Evolutionary conservation across 352 stramenopile species (phyloP), one percentile per base, ranked within the genome.

Genomic region (Globisporangium paroecandrum): DNA sequence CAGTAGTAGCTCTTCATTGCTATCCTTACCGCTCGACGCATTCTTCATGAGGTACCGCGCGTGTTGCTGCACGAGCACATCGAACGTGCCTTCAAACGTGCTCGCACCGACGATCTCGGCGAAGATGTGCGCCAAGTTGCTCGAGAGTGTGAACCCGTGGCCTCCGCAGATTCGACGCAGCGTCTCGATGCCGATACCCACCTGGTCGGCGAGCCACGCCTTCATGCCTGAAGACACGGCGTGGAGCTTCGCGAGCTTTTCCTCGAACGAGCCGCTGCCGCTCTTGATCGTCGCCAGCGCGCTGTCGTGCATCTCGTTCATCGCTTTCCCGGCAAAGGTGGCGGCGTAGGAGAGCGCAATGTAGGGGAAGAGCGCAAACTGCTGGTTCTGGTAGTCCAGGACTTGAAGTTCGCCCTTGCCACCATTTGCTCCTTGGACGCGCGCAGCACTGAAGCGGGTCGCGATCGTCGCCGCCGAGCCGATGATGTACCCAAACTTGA

Each of bases 61-160:
- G 10, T 85, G 92, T 72, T 99, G 97, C 73, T 98, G 95, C 9
- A 95, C 95, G 66, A 99, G 90, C 80, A 99, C 98, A 25, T 97
- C 95, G 78, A 98, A 99, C 72, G 99, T 96, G 32, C 97, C 97
- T 66, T 99, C 96, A 24, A 98, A 98, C 1, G 97, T 99, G 41
- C 41, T 49, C 5, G 41, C 41, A 5, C 41, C 41, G 54, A 97
- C 97, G 63, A 97, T 98, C 69, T 98, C 95, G 3, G 97, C 91
- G 62, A 98, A 99, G 7, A 49, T 49, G 58, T 97, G 94, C 0
- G 90, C 90, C 10, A 97, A 78, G 22, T 98, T 69, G 56, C 97
- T 87, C 2, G 94, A 87, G 20, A 99, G 77, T 55, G 97, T 89
- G 79, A 98, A 99, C 7, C 97, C 97, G 66, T 98, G 96, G 49